Base-by-base conservation (phyloP, 129 eudicot species). In the Chrysanthemum makinoi region DNA sequence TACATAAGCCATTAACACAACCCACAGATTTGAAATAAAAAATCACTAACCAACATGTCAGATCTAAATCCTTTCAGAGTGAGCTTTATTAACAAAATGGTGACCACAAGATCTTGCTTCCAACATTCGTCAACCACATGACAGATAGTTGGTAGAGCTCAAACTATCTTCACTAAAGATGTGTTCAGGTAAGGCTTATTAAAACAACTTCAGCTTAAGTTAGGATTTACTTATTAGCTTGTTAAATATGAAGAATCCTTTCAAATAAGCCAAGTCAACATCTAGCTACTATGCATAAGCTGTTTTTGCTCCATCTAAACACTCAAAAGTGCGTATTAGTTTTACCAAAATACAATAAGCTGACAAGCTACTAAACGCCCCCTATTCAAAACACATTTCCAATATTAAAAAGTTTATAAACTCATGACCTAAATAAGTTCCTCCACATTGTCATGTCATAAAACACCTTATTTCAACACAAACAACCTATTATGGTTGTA, bases 71-170 rank as follows among this genome's bases (percentile, higher is more conserved):
- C 57, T 53, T 54, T 56, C 48, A 49, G 28, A 17, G 69, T 14
- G 18, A 67, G 18, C 56, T 35, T 54, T 39, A 49, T 49, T 54
- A 51, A 43, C 57, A 75, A 65, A 33, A 54, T 10, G 64, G 33
- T 64, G 12, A 51, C 72, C 65, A 11, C 1, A 9, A 52, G 46
- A 58, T 20, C 59, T 59, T 59, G 77, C 66, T 72, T 61, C 62
- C 69, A 16, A 49, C 33, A 50, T 17, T n/a, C 20, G 17, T n/a
- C 63, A 39, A 6, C 10, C 46, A 39, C 46, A 39, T 39, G 44
- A 39, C 10, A 39, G 44, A 7, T 39, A 39, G 44, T 39, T 39
- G 44, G 16, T 13, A 73, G 44, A 18, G n/a, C 51, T 20, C 50
- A 63, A 0, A 73, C 35, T 62, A 63, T 62, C 49, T 15, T 62